These are phyloP conservation scores for Vachellia pachyceras DNA, from an alignment of 306 rosid genomes.

Conservation along the genomic window DNA sequence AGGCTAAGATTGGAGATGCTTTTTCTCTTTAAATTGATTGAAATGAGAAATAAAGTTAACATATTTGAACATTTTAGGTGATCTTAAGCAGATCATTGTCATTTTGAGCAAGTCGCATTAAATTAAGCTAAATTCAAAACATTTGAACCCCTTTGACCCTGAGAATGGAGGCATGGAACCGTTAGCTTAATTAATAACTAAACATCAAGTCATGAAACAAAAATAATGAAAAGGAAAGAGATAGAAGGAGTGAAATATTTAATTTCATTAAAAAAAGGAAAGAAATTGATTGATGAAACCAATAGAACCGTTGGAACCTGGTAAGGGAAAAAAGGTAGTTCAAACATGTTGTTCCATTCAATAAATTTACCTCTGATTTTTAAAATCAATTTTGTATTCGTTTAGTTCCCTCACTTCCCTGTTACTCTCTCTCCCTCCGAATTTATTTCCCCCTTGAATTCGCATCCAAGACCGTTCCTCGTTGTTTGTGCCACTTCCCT, in stretches of 20 bases:
- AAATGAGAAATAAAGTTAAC: no score
- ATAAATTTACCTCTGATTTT: background rate
- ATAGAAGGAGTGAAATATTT: background rate
- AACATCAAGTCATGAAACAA: background rate
- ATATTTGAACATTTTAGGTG: background rate
- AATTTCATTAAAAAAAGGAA: background rate
- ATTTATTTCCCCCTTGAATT: background rate
- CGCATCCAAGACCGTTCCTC: no score
- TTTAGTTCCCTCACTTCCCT: background rate
- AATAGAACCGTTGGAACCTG: conserved; percentile 11
- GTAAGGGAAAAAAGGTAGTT: background rate
- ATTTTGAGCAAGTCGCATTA: background rate
- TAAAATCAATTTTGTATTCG: background rate
- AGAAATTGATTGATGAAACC: background rate
- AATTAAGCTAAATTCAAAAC: background rate
- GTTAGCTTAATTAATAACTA: background rate
- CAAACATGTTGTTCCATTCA: background rate
- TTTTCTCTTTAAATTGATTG: no score
- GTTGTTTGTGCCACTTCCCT: no score
- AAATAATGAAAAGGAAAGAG: background rate
- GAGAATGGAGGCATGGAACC: background rate
- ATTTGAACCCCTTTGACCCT: background rate
- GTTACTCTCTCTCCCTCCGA: background rate
- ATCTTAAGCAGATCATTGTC: no score
- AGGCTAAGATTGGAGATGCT: no score